Percentiles rank a stretch among this genome's conserved stretches.
These are phyloP conservation scores for Oropetium thomaeum DNA, from an alignment of 176 grass and related monocot species.

Conservation along the genomic window DNA sequence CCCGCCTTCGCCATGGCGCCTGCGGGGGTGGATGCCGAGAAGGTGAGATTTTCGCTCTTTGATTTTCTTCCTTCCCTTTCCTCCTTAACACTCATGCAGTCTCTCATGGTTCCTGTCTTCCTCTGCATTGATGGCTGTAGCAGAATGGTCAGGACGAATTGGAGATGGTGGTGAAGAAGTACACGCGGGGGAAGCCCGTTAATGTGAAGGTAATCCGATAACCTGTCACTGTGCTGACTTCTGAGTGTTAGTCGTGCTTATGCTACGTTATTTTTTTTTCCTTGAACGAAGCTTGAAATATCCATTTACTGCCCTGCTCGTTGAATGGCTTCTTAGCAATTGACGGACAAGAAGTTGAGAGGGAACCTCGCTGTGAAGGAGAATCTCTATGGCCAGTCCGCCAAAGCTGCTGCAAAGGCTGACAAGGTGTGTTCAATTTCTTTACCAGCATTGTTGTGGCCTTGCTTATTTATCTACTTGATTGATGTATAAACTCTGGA, in stretches of 20 bases:
- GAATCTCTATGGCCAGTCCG: constrained; percentile 67
- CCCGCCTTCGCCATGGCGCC: background rate
- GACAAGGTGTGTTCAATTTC: constrained; percentile 61
- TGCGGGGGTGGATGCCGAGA: background rate
- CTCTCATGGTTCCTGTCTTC: background rate
- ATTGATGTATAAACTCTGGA: background rate
- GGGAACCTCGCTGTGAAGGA: constrained; percentile 66
- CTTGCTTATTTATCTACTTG: constrained; percentile 15
- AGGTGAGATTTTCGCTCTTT: background rate
- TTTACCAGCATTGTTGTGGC: background rate
- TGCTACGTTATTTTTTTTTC: background rate
- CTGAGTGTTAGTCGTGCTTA: background rate
- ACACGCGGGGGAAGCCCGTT: constrained; percentile 58
- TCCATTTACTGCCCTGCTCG: constrained; percentile 12
- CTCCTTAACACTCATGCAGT: background rate
- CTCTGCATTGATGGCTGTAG: background rate
- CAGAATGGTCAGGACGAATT: constrained; percentile 50
- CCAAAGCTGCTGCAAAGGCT: constrained; percentile 68
- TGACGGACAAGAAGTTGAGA: constrained; percentile 83
- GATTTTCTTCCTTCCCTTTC: background rate
- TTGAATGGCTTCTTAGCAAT: constrained; percentile 34
- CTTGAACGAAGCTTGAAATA: background rate
- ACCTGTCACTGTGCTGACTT: constrained; percentile 3
- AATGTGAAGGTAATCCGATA: constrained; percentile 65
- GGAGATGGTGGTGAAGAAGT: constrained; percentile 66